These are phyloP conservation scores for Rhizophagus clarus DNA, from an alignment of 192 early-diverging fungal genomes.

Conservation along the genomic window DNA sequence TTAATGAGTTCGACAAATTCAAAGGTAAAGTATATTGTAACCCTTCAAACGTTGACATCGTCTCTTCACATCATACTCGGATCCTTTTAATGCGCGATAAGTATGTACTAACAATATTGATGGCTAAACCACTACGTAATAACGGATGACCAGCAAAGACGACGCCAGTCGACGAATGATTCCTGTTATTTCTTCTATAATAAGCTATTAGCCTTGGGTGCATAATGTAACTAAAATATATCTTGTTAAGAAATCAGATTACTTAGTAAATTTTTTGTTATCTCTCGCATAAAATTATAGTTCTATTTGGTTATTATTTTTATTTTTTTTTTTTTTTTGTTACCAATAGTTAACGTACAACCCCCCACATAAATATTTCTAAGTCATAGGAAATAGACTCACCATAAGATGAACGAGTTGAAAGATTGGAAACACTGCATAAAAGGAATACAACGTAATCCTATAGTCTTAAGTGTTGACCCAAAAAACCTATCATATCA, in stretches of 20 bases:
- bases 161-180: constrained; percentile 67
- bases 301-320: no score
- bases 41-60: constrained; percentile 40
- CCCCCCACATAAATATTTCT: constrained; percentile 81
- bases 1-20: no score
- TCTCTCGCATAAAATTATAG: no score
- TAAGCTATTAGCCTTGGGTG: constrained; percentile 31
- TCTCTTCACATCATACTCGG: constrained; percentile 37
- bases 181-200: constrained; percentile 37
- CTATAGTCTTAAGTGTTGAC: constrained; percentile 55
- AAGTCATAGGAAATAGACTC: constrained; percentile 75
- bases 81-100: constrained; percentile 33
- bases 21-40: no score
- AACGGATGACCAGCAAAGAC: constrained; percentile 60
- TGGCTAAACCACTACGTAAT: constrained; percentile 47
- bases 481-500: constrained; percentile 70
- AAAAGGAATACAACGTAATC: constrained; percentile 63
- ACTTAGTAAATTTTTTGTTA: constrained; percentile 68
- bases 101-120: constrained; percentile 43
- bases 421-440: no score
- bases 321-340: no score
- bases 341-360: constrained; percentile 58
- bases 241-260: constrained; percentile 55
- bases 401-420: no score
- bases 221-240: constrained; percentile 48